Conservation (phyloP, 75 land plant genomes). For the Ceratopteris richardii region DNA sequence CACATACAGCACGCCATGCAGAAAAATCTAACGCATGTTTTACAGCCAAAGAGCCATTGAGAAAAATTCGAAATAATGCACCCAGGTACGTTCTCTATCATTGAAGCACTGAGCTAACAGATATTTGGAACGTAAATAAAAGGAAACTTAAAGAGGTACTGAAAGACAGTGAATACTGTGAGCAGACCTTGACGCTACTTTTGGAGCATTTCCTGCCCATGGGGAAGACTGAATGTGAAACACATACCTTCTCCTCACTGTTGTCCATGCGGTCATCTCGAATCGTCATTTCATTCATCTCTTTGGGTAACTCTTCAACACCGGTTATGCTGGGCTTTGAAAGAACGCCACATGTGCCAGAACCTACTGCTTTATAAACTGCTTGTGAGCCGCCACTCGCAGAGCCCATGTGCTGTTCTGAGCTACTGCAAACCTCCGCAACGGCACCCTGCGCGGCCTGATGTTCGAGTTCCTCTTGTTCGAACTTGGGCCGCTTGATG, state of each 20-base stretch:
- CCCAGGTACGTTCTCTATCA: too few relatives aligned
- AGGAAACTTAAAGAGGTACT: too few relatives aligned
- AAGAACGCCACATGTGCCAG: conserved; percentile 13
- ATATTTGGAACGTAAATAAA: too few relatives aligned
- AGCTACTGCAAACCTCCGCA: conserved; percentile 1
- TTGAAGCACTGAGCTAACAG: too few relatives aligned
- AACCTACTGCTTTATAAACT: conserved; percentile 19
- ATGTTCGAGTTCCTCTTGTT: conserved; percentile 25
- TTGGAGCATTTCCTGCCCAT: too few relatives aligned
- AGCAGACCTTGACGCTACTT: too few relatives aligned
- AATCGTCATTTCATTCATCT: conserved; percentile 88
- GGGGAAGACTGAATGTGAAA: too few relatives aligned
- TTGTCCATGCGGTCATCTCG: conserved; percentile 48
- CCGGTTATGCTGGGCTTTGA: conserved; percentile 15
- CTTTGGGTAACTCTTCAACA: conserved; percentile 63
- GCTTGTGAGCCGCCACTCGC: conserved; percentile 18
- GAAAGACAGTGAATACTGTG: too few relatives aligned
- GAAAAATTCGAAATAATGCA: too few relatives aligned
- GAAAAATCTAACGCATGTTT: too few relatives aligned
- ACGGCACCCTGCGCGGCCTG: conserved; percentile 8
- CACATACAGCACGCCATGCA: too few relatives aligned
- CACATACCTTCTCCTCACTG: conserved; percentile 47
- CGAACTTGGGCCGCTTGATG: conserved; percentile 54
- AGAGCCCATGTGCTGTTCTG: conserved; percentile 26
- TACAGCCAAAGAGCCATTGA: too few relatives aligned